Conservation (phyloP, 495 filamentous ascomycete species). For the Annulohypoxylon maeteangense region DNA sequence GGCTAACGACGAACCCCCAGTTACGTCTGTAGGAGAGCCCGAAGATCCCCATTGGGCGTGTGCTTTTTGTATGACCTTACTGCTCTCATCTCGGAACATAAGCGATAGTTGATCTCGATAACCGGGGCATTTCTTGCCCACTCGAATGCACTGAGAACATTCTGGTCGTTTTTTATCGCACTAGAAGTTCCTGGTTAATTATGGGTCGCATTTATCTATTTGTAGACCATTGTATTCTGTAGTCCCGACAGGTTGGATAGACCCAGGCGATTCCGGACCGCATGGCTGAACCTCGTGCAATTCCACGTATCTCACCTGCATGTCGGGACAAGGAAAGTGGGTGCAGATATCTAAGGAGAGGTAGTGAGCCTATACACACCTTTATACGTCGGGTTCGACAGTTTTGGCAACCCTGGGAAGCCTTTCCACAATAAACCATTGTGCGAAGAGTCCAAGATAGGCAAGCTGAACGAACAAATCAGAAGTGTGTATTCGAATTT, state of each 20-base stretch:
- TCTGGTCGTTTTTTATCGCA: conserved; percentile 73
- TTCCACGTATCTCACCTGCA: conserved; percentile 30
- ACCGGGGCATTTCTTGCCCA: conserved; percentile 70
- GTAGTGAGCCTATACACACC: conserved; percentile 48
- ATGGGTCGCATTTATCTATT: conserved; percentile 18
- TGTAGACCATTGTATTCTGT: neutral
- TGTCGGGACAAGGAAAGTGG: conserved; percentile 18
- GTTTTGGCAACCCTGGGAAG: conserved; percentile 73
- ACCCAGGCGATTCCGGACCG: conserved; percentile 19
- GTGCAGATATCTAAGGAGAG: conserved; percentile 22
- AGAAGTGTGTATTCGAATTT: conserved; percentile 26
- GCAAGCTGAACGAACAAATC: conserved; percentile 44
- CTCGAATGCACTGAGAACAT: conserved; percentile 72
- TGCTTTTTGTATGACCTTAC: conserved; percentile 72
- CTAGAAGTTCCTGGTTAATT: conserved; percentile 49
- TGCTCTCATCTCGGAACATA: conserved; percentile 79
- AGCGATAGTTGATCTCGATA: conserved; percentile 75
- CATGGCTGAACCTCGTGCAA: conserved; percentile 15
- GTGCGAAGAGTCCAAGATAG: conserved; percentile 45
- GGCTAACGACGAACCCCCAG: conserved; percentile 44
- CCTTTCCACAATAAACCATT: conserved; percentile 81
- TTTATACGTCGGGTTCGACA: conserved; percentile 75
- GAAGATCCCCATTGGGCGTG: conserved; percentile 62
- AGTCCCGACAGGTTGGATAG: conserved; percentile 22
- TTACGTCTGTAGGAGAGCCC: conserved; percentile 35